Evolutionary conservation across 352 stramenopile genomes (phyloP).

Genomic region (Phytophthora sansomeana): DNA sequence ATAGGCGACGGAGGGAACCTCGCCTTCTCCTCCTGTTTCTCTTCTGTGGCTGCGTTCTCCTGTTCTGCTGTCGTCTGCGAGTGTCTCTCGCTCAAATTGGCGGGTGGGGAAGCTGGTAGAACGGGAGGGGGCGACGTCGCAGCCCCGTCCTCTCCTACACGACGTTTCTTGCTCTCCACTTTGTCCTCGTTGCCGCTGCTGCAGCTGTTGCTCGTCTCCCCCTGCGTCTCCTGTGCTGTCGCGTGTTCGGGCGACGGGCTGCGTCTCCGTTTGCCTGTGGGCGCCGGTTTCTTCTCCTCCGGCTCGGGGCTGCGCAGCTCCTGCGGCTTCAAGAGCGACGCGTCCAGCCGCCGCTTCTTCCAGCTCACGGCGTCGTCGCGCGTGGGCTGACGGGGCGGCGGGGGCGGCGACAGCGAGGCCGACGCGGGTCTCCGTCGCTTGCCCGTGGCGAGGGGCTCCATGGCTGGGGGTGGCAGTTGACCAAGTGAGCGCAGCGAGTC

Average conservation of each 20-base stretch:
- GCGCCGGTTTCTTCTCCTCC: slow-evolving; percentile 19
- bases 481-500: slow-evolving; percentile 6
- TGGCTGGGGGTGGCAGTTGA: slow-evolving; percentile 3
- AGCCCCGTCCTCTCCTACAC: slow-evolving; percentile 13
- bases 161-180: slow-evolving; percentile 24
- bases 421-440: slow-evolving; percentile 33
- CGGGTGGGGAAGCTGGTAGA: slow-evolving; percentile 27
- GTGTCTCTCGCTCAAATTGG: slow-evolving; percentile 36
- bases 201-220: slow-evolving; percentile 22
- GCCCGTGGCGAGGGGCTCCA: slow-evolving; percentile 29
- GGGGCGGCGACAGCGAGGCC: slow-evolving; percentile 24
- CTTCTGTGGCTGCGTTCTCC: too few species aligned
- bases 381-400: slow-evolving; percentile 18
- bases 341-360: slow-evolving; percentile 31
- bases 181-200: slow-evolving; percentile 27
- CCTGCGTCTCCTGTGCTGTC: slow-evolving; percentile 15
- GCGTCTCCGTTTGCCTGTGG: slow-evolving; percentile 28
- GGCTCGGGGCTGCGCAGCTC: slow-evolving; percentile 15
- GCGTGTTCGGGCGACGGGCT: slow-evolving; percentile 18
- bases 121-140: slow-evolving; percentile 27
- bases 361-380: slow-evolving; percentile 13
- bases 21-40: slow-evolving; percentile 38
- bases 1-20: slow-evolving; percentile 35
- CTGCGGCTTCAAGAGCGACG: slow-evolving; percentile 9
- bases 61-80: slow-evolving; percentile 10